Base-by-base conservation (phyloP, 495 filamentous ascomycete species). In the Penicillium subrubescens region DNA sequence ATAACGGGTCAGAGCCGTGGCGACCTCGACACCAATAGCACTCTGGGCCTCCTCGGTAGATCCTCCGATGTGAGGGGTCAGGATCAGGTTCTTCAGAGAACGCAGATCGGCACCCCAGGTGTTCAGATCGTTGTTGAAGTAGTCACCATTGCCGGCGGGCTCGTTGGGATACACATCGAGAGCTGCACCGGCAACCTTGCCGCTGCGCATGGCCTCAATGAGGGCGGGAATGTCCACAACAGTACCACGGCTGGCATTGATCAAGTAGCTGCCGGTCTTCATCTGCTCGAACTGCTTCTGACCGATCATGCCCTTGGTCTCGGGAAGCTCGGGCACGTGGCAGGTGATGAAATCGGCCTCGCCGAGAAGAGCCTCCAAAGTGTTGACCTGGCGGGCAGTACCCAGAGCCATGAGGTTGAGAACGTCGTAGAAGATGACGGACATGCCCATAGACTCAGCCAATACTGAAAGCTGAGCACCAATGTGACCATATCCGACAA, bases 11-110 rank as follows among this genome's bases (percentile, higher is more conserved):
- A 99, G 81, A 60, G 93, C 89, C 12, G 95, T 88, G 48, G 84
- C 87, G 44, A 99, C 95, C 82, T 99, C 96, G 29, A 96, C 82
- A 67, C 96, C 96, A 74, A 98, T 99, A 10, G 96, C 94, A 58
- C 92, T 88, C 79, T 99, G 96, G 7, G 96, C 96, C 81, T 99
- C 94, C 76, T 99, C 96, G 4, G 96, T 99, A 78, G 91, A 96
- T 35, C 95, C 95, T 59, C 95, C 95, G 71, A 99, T 97, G 73
- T 99, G 95, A 23, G 95, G 95, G 3, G 94, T 94, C 34, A 99
- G 82, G 63, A 99, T 96, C 67, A 99, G 78, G 77, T 99, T 99
- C 76, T 90, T 93, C 54, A 98, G 83, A 41, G 84, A 83, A 29
- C 91, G 88, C 51, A 99, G 87, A 63, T 97, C 94, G 57, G 91